Evolutionary conservation across 192 early-diverging fungal species (phyloP), one percentile per base, ranked within the genome.

Genomic region (Coemansia biformis): DNA sequence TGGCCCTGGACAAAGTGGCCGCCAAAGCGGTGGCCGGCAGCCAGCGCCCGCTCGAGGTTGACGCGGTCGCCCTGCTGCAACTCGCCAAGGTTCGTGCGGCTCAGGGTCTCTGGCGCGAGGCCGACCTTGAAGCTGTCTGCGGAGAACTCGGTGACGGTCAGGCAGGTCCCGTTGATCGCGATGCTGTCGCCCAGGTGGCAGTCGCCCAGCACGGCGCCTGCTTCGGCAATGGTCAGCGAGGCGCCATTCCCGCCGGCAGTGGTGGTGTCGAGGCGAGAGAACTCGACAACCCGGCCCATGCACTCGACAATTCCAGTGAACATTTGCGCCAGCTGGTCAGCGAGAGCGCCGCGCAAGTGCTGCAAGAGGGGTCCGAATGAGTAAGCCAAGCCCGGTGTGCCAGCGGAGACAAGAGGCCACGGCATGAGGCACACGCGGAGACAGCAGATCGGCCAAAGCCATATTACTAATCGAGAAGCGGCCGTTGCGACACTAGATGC

Each of bases 1-100:
- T 99, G 96, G 23, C 93, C 94, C 63, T 92, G 90, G 24, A 99
- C 96, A 76, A 95, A 85, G 67, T 99, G 96, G 3, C 96, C 96
- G 46, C 96, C 96, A 57, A 95, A 90, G 24, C 93, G 85, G 35
- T 88, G 87, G 15, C 76, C 78, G 11, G 85, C 85, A 2, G 81
- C 82, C 80, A 97, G 83, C 11, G 96, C 93, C 11, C 96, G 82
- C 68, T 99, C 96, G 34, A 99, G 66, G 74, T 99, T 99, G 35
- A 97, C 90, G 12, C 77, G 78, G 38, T 77, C 77, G 18, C 91
- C 93, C 5, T 80, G 75, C 63, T 87, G 56, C 41, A 78, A 48
- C 60, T 56, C 68, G 80, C 92, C 92, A 0, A 96, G 76, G 75
- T 92, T 97, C 2, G 96, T 93, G 58, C 89, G 84, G 54, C 88